Evolutionary conservation across 1,139 yeast species (phyloP), one percentile per base, ranked within the genome.

Genomic region (Geotrichum fermentans): DNA sequence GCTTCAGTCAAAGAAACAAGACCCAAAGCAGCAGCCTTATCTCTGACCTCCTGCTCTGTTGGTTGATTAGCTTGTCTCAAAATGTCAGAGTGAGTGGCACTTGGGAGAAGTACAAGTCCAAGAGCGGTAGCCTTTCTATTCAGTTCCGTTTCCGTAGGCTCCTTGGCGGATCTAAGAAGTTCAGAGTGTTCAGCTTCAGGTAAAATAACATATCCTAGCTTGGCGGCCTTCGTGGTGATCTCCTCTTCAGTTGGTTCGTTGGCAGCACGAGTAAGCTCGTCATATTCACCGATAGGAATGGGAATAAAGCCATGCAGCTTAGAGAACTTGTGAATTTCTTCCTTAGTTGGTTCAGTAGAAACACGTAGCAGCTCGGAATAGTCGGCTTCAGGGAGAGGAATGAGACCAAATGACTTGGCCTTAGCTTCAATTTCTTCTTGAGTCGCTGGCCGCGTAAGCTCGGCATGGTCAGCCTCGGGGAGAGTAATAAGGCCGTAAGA

Each of bases 1-100:
- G 70, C 69, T 2, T 55, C 36, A 7, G 57, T 30, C 1, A 63
- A 28, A n/a, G 44, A 11, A 13, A 40, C 32, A 52, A 58, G 48
- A 14, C 65, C 68, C 7, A 59, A 49, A 1, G 57, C 29, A 14
- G 51, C 43, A 4, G 77, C 77, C 34, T 62, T 62, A 4, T 59
- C 58, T 11, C 56, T 47, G n/a, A 77, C 51, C 45, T 70, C 70
- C 0, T 70, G 73, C 22, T 67, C 50, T 18, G 70, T 60, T 17
- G 77, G 77, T 1, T 40, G 36, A 26, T 36, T 36, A 2, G 51
- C 43, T 32, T 40, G 40, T 16, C 40, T 40, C 37, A 40, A 16
- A 20, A 52, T 32, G 16, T 42, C 14, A 21, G 38, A 61, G 16
- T 63, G 33, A 1, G 63, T 50, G 20, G 70, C 70, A 2, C 56